Evolutionary conservation across 2,329 filamentous ascomycete species (phyloP), one percentile per base, ranked within the genome.

Genomic region (Cryphonectria carpinicola): DNA sequence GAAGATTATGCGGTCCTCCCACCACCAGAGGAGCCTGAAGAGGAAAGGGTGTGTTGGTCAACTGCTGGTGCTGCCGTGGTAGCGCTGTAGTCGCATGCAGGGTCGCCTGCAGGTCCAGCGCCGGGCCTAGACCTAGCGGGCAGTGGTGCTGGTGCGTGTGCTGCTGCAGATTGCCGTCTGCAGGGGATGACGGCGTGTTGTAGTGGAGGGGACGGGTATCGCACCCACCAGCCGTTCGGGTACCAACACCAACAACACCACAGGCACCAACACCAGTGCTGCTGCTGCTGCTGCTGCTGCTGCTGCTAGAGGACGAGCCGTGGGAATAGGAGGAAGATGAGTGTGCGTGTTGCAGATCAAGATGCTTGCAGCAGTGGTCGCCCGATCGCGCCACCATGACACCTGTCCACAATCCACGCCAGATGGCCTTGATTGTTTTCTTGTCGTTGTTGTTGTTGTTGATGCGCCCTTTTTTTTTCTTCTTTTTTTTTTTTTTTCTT

Each of bases 311-410:
- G 46, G 46, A 22, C 46, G 22, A 11, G 46, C 11, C 11, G 37
- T 49, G n/a, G 43, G 43, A 49, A 22, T 2, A 10, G 46, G 22
- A n/a, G 46, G 43, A 46, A 13, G 8, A 8, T 49, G 46, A 7
- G 46, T 49, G 39, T 39, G 32, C 10, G 28, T 19, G 19, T 60
- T 14, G 56, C 17, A 60, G 56, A 14, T 63, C 60, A 19, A 22
- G 37, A 39, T 64, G 35, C 37, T 49, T 25, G 39, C 39, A 49
- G 43, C 63, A 49, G 63, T 65, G 14, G 63, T 49, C 41, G 63
- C 63, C 43, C 41, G 39, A n/a, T 65, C 41, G 25, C 28, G 35
- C 63, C 43, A 65, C 63, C 63, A 65, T 65, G 43, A 49, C 41
- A 43, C 35, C 39, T 35, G 41, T 65, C 62, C 46, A 22, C 35